Base-by-base conservation (phyloP, 371 early-diverging fungal species). In the Mortierella sp. region DNA sequence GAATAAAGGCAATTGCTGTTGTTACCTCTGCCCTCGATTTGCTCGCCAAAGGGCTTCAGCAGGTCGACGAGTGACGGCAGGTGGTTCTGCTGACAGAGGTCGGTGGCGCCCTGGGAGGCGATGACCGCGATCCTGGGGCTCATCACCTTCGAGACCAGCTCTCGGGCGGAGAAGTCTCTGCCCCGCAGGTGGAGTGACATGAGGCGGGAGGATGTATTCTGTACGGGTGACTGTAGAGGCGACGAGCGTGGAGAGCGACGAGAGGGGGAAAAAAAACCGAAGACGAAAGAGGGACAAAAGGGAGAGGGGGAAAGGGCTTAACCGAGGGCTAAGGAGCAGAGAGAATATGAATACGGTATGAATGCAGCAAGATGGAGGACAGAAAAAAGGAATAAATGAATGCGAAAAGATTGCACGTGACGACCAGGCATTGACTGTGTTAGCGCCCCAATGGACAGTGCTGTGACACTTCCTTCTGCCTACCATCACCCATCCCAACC, bases 31-130 rank as follows among this genome's bases (percentile, higher is more conserved):
- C 90, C 89, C 49, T 91, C 89, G 34, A 95, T 87, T 43, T 82
- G 82, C 23, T 88, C 87, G 14, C 95, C 95, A 84, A 96, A 95
- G 8, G 97, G 97, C 47, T 84, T 80, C 34, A 96, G 75, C 21
- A 95, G 81, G 60, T 94, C 91, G 9, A 86, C 86, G 68, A 95
- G 86, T 1, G 89, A 83, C 27, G 87, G 81, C 50, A 94, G 82
- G 47, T 87, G 82, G 76, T 91, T 94, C 11, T 80, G 81, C 50
- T 83, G 84, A 55, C 90, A 92, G 12, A 91, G 73, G 50, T 88
- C 89, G 34, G 90, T 90, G 1, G 89, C 92, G 69, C 90, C 93
- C 43, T 81, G 81, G 30, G 94, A 90, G 14, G 93, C 86, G 19
- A 89, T 78, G 6, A 94, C 90, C 1, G 92, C 92, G 47, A 94